Conservation (phyloP, 805 yeast genomes). For the Soucietia sequanensis region DNA sequence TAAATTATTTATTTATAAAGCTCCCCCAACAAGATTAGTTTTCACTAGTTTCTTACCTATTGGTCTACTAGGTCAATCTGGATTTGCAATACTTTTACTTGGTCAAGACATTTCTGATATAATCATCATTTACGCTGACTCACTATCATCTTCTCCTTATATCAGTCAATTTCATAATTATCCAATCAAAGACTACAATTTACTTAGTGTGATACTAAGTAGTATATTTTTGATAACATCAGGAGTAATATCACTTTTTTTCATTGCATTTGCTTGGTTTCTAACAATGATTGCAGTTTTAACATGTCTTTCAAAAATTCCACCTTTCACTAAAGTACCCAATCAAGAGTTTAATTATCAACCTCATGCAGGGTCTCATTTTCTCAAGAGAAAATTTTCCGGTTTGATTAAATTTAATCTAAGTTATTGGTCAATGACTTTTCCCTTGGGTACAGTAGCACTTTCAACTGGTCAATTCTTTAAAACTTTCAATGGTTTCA, state of each 20-base stretch:
- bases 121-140: constrained; percentile 10
- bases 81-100: constrained; percentile 59
- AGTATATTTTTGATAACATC: constrained; percentile 11
- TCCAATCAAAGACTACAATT: background rate
- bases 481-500: constrained; percentile 41
- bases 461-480: constrained; percentile 56
- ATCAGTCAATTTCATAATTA: constrained; percentile 19
- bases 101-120: constrained; percentile 42
- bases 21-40: constrained; percentile 54
- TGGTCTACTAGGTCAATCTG: constrained; percentile 86
- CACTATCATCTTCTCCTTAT: constrained; percentile 12
- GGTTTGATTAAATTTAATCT: constrained; percentile 20
- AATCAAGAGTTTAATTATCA: constrained; percentile 19
- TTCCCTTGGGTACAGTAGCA: constrained; percentile 82
- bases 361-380: constrained; percentile 7
- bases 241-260: constrained; percentile 41
- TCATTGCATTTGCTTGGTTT: constrained; percentile 58
- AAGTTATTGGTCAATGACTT: constrained; percentile 76
- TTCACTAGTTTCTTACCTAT: constrained; percentile 75
- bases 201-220: constrained; percentile 8
- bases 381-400: constrained; percentile 9
- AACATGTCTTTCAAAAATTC: constrained; percentile 42
- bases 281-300: constrained; percentile 36
- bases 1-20: constrained; percentile 55
- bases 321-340: constrained; percentile 31